These are phyloP conservation scores for Tricholoma bakamatsutake DNA, from an alignment of 768 basidiomycete species.

Conservation along the genomic window DNA sequence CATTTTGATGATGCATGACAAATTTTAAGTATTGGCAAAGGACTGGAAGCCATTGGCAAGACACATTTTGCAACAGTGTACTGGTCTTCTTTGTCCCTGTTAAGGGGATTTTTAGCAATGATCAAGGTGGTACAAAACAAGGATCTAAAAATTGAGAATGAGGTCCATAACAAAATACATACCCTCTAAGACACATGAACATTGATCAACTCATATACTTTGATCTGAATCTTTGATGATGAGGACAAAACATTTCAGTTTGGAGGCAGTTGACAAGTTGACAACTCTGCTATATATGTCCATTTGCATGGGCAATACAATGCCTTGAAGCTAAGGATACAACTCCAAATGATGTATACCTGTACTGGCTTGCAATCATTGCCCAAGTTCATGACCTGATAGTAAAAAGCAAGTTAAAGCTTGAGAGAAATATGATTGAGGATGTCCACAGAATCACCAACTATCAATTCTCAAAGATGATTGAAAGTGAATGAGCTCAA, in stretches of 20 bases:
- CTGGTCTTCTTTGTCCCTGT: too few relatives aligned
- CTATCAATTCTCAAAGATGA: background rate
- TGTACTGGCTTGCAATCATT: background rate
- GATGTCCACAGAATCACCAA: background rate
- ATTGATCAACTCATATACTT: too few relatives aligned
- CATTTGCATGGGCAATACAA: background rate
- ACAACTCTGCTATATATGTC: background rate
- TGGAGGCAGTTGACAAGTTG: background rate
- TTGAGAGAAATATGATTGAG: background rate
- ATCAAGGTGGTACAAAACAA: too few relatives aligned
- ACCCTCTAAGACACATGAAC: too few relatives aligned
- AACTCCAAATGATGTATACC: background rate
- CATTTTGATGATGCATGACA: too few relatives aligned
- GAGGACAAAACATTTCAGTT: background rate
- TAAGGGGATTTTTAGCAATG: too few relatives aligned
- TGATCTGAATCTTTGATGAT: too few relatives aligned
- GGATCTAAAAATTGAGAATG: too few relatives aligned
- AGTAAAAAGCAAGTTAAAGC: background rate
- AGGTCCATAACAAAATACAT: too few relatives aligned
- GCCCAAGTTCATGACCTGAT: background rate
- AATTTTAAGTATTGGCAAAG: too few relatives aligned
- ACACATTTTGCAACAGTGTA: too few relatives aligned
- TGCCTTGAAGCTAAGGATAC: background rate
- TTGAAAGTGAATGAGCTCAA: background rate
- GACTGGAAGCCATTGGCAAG: too few relatives aligned